Conservation (phyloP, 1,139 yeast genomes). For the Sugiyamaella japonica region DNA sequence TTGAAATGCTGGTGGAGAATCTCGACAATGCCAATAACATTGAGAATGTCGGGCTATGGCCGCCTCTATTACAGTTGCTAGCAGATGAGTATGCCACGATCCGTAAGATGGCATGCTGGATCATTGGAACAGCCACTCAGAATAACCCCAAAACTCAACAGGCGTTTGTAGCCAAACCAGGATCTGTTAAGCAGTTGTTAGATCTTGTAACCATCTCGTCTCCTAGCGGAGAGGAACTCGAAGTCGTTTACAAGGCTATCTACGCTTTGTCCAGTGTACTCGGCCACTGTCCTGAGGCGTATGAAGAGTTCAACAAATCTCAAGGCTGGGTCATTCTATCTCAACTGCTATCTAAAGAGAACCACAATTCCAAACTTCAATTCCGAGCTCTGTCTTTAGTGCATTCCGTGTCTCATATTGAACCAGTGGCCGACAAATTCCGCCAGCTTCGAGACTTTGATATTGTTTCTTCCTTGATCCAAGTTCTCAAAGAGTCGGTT, state of each 20-base stretch:
- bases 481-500: constrained; percentile 42
- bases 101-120: constrained; percentile 63
- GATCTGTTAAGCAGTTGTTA: constrained; percentile 32
- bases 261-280: constrained; percentile 75
- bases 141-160: constrained; percentile 57
- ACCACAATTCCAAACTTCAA: constrained; percentile 42
- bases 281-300: constrained; percentile 67
- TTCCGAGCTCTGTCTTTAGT: constrained; percentile 53
- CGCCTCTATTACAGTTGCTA: constrained; percentile 55
- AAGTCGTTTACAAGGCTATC: constrained; percentile 59
- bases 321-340: constrained; percentile 63
- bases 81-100: constrained; percentile 49
- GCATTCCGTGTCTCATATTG: constrained; percentile 56
- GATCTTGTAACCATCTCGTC: constrained; percentile 26
- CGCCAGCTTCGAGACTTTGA: constrained; percentile 47
- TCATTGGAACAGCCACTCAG: constrained; percentile 89
- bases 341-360: constrained; percentile 29
- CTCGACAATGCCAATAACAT: constrained; percentile 93
- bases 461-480: constrained; percentile 45
- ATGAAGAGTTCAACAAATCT: constrained; percentile 52
- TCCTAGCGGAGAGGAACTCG: constrained; percentile 30
- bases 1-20: constrained; percentile 92
- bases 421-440: constrained; percentile 45
- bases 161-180: constrained; percentile 30
- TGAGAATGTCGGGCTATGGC: constrained; percentile 82